These are phyloP conservation scores for Laetiporus sulphureus DNA, from an alignment of 1,284 basidiomycete species.

Conservation along the genomic window DNA sequence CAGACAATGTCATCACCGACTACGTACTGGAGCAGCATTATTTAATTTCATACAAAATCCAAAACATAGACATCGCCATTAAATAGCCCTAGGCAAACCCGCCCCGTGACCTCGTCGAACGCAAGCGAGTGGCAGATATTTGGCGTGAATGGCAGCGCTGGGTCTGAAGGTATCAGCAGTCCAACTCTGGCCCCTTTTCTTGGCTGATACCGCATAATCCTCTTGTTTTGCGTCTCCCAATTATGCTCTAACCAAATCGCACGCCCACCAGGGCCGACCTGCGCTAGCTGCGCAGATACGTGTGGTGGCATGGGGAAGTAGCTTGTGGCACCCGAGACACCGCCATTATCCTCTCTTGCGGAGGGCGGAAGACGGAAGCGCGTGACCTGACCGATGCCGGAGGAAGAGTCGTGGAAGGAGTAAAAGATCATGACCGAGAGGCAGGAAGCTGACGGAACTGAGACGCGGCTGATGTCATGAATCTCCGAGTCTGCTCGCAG, in stretches of 20 bases:
- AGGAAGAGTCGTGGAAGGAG: constrained; percentile 13
- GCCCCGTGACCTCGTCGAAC: constrained; percentile 44
- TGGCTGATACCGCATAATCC: constrained; percentile 36
- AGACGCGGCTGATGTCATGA: constrained; percentile 19
- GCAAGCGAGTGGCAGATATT: constrained; percentile 37
- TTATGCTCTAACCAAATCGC: constrained; percentile 47
- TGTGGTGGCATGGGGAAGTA: constrained; percentile 18
- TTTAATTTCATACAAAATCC: constrained; percentile 35
- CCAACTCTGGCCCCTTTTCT: constrained; percentile 18
- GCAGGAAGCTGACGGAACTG: constrained; percentile 13
- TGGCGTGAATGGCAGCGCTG: constrained; percentile 41
- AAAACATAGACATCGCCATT: constrained; percentile 46
- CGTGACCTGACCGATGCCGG: constrained; percentile 17
- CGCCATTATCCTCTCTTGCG: not conserved
- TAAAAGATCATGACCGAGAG: constrained; percentile 21
- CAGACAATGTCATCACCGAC: no score
- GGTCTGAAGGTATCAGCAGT: constrained; percentile 33
- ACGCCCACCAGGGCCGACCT: constrained; percentile 40
- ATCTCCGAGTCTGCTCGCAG: constrained; percentile 15
- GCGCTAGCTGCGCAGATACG: constrained; percentile 35
- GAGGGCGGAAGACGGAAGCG: constrained; percentile 17
- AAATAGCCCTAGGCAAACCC: constrained; percentile 41
- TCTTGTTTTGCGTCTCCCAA: constrained; percentile 41
- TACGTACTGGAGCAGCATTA: no score
- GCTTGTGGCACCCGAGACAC: not conserved